A percentile compares a stretch with the other conserved stretches of the same genome.
These are phyloP conservation scores for Neonectria sp. DNA, from an alignment of 2,329 filamentous ascomycete genomes.

Conservation along the genomic window DNA sequence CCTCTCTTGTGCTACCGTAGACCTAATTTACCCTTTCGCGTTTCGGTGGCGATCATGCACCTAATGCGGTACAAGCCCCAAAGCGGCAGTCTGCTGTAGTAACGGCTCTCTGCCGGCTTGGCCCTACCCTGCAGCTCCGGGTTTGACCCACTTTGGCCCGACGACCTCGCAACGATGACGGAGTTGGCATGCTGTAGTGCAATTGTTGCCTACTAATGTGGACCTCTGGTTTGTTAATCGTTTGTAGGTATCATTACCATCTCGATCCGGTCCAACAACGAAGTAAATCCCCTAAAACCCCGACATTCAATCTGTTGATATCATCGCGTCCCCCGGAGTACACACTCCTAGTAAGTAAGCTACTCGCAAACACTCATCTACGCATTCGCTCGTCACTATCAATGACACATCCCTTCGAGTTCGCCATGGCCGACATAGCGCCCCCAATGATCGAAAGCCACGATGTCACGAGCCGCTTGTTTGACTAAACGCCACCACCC, in stretches of 20 bases:
- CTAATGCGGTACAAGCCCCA: constrained; percentile 28
- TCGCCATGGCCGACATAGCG: neutral
- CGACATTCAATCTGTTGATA: neutral
- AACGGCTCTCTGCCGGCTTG: constrained; percentile 34
- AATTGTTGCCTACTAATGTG: neutral
- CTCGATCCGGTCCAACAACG: neutral
- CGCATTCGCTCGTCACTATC: neutral
- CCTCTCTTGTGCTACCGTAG: too few relatives aligned
- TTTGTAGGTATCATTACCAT: neutral
- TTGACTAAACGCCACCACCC: neutral
- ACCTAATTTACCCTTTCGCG: neutral
- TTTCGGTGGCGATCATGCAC: constrained; percentile 19
- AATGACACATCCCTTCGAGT: neutral
- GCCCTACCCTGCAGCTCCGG: constrained; percentile 21
- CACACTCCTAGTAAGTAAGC: too few relatives aligned
- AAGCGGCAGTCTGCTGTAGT: constrained; percentile 13
- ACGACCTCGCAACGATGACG: constrained; percentile 1
- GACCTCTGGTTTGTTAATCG: neutral
- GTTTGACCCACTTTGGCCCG: constrained; percentile 1
- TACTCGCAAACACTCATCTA: too few relatives aligned
- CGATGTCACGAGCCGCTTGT: constrained; percentile 3
- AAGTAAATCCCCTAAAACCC: neutral
- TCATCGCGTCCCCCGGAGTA: neutral
- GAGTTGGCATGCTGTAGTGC: neutral
- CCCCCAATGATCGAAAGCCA: constrained; percentile 1